Evolutionary conservation across 345 rosid species (phyloP), one percentile per base, ranked within the genome.

Genomic region (Hirschfeldia incana): DNA sequence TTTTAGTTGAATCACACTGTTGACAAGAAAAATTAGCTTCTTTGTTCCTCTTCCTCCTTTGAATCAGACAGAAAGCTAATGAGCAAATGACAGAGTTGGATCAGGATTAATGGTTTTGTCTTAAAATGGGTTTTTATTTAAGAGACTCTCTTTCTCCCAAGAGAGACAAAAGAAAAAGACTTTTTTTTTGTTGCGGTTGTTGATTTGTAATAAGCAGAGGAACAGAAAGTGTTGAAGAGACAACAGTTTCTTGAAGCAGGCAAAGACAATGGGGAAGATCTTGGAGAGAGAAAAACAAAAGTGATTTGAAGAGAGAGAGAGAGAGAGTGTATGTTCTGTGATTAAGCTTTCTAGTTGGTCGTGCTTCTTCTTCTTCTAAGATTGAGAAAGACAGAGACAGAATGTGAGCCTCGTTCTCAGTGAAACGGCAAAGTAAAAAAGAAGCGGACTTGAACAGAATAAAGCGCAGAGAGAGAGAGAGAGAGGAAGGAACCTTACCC

Each of bases 381-480:
- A 39, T 2, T 21, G 34, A 73, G 66, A 55, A 3, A 72, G 72
- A 72, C 12, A 60, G 30, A 39, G 17, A 49, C 58, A 58, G 84
- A 75, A 73, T 67, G 83, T 65, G 76, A 78, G 91, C 91, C 93
- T 89, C 93, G 97, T 89, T 89, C 92, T 90, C 84, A 85, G 89
- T 80, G 83, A 85, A 86, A 87, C 92, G 83, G 84, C 88, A 85
- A 88, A 87, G 91, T 75, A 73, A 80, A 80, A 80, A 80, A 80
- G 80, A 73, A 77, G 57, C 65, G 74, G 82, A 82, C 88, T 91
- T 89, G 91, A 89, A 91, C 93, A 88, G 93, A 89, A 86, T 91
- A 92, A 92, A 94, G 97, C 80, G 91, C 75, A 80, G 30, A 68
- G 79, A 78, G 83, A 60, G 65, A 83, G 67, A 63, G 66, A 74